A percentile compares a stretch with the other conserved stretches of the same genome.
Evolutionary conservation across 176 grass and related monocot genomes (phyloP).

Genomic region (Zizania latifolia): DNA sequence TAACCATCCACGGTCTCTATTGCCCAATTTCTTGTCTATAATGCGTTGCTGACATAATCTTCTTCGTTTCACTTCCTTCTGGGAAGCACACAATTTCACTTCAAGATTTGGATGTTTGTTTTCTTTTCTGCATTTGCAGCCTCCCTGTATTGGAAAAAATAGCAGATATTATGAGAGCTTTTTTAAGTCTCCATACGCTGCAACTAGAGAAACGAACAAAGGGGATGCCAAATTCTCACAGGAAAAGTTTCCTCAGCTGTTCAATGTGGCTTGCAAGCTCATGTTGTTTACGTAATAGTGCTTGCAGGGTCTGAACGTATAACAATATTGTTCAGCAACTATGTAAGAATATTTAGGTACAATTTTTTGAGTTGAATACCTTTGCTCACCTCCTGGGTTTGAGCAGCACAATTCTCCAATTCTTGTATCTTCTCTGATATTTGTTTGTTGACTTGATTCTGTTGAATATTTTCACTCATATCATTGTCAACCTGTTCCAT

Average conservation of each 20-base stretch:
- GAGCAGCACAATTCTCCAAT: conserved; percentile 53
- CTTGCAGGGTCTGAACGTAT: conserved; percentile 45
- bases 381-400: conserved; percentile 56
- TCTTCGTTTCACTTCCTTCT: not conserved
- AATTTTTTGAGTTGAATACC: conserved; percentile 19
- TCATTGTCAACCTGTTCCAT: conserved; percentile 32
- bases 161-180: not conserved
- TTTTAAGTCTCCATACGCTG: not conserved
- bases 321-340: conserved; percentile 18
- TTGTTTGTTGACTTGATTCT: conserved; percentile 3
- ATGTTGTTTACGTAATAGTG: conserved; percentile 56
- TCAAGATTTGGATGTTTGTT: not conserved
- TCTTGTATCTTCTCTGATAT: conserved; percentile 51
- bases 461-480: conserved; percentile 16
- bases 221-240: conserved; percentile 29
- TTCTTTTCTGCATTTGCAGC: not conserved
- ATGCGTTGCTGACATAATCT: not conserved
- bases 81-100: not conserved
- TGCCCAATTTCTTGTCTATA: conserved; percentile 3
- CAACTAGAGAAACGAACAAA: conserved; percentile 3
- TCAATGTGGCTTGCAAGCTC: conserved; percentile 54
- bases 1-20: not conserved
- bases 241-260: conserved; percentile 49
- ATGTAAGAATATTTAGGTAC: not conserved
- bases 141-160: conserved; percentile 22